phyloP scores from a whole-genome alignment of 1,139 yeast genomes.

The Candida dubliniensis region DNA sequence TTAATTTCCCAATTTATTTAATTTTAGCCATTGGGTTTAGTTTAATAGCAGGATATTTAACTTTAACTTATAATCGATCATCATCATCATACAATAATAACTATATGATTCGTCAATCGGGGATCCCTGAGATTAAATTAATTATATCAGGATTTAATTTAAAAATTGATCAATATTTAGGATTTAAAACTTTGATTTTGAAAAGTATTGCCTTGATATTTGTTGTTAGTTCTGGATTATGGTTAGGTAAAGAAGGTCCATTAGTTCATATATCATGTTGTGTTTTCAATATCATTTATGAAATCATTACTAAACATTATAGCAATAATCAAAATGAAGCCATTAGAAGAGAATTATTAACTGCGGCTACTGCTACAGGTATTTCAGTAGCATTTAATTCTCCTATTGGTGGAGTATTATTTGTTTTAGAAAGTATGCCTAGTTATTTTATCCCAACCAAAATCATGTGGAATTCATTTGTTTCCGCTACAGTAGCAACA shows the following conservation, averaged over 20 bases:
- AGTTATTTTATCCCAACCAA: constrained; percentile 61
- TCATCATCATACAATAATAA: too few relatives aligned
- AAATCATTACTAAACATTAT: constrained; percentile 19
- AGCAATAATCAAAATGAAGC: constrained; percentile 53
- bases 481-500: constrained; percentile 74
- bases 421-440: constrained; percentile 74
- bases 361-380: constrained; percentile 71
- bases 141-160: constrained; percentile 62
- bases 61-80: constrained; percentile 34
- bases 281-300: constrained; percentile 37
- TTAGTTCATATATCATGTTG: constrained; percentile 85
- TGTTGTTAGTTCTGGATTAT: constrained; percentile 78
- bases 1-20: constrained; percentile 42
- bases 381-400: constrained; percentile 75
- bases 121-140: constrained; percentile 68
- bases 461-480: constrained; percentile 80
- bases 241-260: constrained; percentile 95
- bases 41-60: constrained; percentile 31
- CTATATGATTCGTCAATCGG: constrained; percentile 58
- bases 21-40: constrained; percentile 29
- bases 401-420: constrained; percentile 87
- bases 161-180: constrained; percentile 43
- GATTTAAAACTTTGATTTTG: constrained; percentile 44
- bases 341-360: constrained; percentile 59
- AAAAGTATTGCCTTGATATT: constrained; percentile 58